Base-by-base conservation (phyloP, 768 basidiomycete species). In the Rhodotorula taiwanensis region DNA sequence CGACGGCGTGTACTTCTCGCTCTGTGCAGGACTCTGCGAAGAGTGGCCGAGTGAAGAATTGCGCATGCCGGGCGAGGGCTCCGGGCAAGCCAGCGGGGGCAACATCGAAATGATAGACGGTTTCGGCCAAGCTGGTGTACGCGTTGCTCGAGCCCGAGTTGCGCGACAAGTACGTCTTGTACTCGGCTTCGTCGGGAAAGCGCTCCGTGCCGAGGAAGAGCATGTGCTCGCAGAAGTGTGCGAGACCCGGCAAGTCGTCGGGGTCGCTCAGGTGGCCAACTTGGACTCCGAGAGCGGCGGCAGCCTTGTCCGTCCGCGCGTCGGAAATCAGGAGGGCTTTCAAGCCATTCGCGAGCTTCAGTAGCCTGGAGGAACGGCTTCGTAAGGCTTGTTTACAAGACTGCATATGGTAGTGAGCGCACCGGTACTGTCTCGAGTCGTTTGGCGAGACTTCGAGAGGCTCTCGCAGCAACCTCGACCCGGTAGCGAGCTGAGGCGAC, bases 251-350 rank as follows among this genome's bases (percentile, higher is more conserved):
- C 82, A 92, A 86, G 73, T 94, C 90, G 74, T 82, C 84, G 84
- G 95, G 95, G 76, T 99, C 95, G 48, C 82, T 84, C 56, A 99
- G 76, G 76, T 98, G 93, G 7, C 95, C 95, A 4, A 97, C 92
- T 41, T 86, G 85, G 55, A 98, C 91, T 76, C 94, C 89, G 72
- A 99, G 80, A 73, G 89, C 89, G 4, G 94, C 95, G 1, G 92
- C 89, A 16, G 90, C 88, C 77, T 93, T 95, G 78, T 99, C 95
- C 9, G 93, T 84, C 66, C 83, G 84, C 0, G 82, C 76, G 74
- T 99, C 94, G 58, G 85, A 85, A 20, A 98, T 80, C 28, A 99
- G 76, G 67, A 86, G 83, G 1, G 85, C 91, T 64, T 88, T 85
- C n/a, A 99, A 77, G 7, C 88, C 91, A 72, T 98, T 99, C 11